Percentiles rank a stretch among this genome's conserved stretches.
Conservation (phyloP, 2,329 filamentous ascomycete genomes). For the Chaetothyriales sp. region DNA sequence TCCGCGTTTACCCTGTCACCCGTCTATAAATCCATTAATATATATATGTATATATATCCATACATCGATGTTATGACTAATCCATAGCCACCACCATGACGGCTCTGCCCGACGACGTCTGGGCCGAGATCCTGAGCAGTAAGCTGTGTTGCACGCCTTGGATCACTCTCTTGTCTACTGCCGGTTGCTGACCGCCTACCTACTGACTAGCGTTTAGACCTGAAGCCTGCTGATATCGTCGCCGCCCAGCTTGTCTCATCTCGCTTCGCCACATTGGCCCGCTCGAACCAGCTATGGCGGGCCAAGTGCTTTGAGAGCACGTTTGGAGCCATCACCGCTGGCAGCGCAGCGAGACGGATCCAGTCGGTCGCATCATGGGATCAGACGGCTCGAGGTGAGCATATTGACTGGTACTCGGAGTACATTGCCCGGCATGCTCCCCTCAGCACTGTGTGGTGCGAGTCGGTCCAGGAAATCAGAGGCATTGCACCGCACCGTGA, state of each 20-base stretch:
- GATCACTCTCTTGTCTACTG: slow-evolving; percentile 20
- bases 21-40: too few relatives aligned
- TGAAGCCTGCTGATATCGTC: slow-evolving; percentile 43
- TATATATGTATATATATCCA: too few relatives aligned
- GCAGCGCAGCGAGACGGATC: slow-evolving; percentile 18
- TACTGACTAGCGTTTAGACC: slow-evolving; percentile 15
- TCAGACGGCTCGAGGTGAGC: slow-evolving; percentile 55
- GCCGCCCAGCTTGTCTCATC: slow-evolving; percentile 54
- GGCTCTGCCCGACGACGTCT: slow-evolving; percentile 44
- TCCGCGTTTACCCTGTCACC: neutral
- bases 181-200: slow-evolving; percentile 25
- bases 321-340: slow-evolving; percentile 38
- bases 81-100: neutral
- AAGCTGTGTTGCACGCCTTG: neutral
- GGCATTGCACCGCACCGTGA: slow-evolving; percentile 24
- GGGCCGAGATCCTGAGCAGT: slow-evolving; percentile 43
- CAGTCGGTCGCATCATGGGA: slow-evolving; percentile 60
- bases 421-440: slow-evolving; percentile 70
- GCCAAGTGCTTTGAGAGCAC: slow-evolving; percentile 58
- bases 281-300: slow-evolving; percentile 66
- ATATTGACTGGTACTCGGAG: slow-evolving; percentile 72
- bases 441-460: slow-evolving; percentile 61
- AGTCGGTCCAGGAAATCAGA: slow-evolving; percentile 37
- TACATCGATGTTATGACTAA: neutral
- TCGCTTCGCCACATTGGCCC: slow-evolving; percentile 49